Evolutionary conservation across 768 basidiomycete genomes (phyloP), one percentile per base, ranked within the genome.

Genomic region (Boletus eberwhitei): DNA sequence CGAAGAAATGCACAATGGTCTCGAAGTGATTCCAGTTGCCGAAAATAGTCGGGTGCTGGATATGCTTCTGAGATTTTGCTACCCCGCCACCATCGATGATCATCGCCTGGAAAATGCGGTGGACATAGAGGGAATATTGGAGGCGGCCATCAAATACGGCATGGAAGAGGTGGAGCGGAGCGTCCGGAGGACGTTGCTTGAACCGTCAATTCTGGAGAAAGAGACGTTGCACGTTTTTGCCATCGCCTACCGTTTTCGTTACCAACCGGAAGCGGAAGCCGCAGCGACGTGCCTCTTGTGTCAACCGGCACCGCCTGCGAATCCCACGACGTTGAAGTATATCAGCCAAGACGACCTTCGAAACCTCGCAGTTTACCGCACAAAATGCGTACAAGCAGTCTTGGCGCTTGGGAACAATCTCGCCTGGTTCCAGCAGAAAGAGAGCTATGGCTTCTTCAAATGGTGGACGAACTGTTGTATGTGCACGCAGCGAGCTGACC

Each of bases 51-150:
- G 48, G 24, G 59, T 57, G 17, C 38, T 75, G 48, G 64, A 73
- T 41, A 58, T 53, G 46, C 64, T 74, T 48, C 50, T 74, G 41
- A 67, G 67, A 44, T 68, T 75, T 41, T 67, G 75, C 29, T 76
- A 75, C 61, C 75, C 74, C 1, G 54, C 57, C 13, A 51, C 62
- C 11, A 51, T 74, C 29, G 55, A 58, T 9, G 59, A 67, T 16
- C 71, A 67, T 16, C 50, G 26, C 11, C 35, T 71, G 5, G 47
- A 31, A 11, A 50, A 46, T 19, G 44, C 54, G 21, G 59, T 34
- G 17, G 66, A 65, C 16, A 29, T 68, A 40, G 62, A 64, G 16
- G 55, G 47, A 4, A 59, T 72, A 6, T 35, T 69, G n/a, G 67
- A 65, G 42, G 68, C 66, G 0, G 68, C 71, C 3, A 48, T 62